These are phyloP conservation scores for Pyronema omphalodes DNA, from an alignment of 495 filamentous ascomycete genomes.

Conservation along the genomic window DNA sequence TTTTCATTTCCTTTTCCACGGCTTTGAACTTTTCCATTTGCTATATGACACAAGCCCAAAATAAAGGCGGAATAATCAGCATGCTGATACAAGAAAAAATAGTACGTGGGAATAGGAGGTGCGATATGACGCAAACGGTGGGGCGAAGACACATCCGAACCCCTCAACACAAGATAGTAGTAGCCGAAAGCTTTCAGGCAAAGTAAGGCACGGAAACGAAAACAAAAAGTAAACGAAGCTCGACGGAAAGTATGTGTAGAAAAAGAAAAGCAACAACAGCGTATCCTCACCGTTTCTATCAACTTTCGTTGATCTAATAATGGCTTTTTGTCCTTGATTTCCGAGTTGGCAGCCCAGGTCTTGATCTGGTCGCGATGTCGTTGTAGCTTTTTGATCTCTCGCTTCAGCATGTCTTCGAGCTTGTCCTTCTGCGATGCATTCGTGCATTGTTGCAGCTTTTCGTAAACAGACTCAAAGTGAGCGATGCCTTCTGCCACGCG, in stretches of 20 bases:
- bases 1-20: slow-evolving; percentile 99
- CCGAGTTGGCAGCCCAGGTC: slow-evolving; percentile 89
- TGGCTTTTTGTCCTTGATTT: slow-evolving; percentile 97
- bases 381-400: slow-evolving; percentile 99
- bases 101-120: slow-evolving; percentile 10
- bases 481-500: slow-evolving; percentile 83
- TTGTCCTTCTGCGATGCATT: slow-evolving; percentile 96
- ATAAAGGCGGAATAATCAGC: slow-evolving; percentile 20
- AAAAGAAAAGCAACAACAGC: not conserved
- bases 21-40: slow-evolving; percentile 99
- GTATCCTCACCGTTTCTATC: slow-evolving; percentile 68
- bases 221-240: not conserved
- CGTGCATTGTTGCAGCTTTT: slow-evolving; percentile 78
- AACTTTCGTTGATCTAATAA: slow-evolving; percentile 79
- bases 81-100: slow-evolving; percentile 20
- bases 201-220: not conserved
- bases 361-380: slow-evolving; percentile 96
- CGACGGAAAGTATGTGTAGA: slow-evolving; percentile 6
- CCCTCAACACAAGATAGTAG: no score
- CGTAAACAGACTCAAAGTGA: slow-evolving; percentile 81
- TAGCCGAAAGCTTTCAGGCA: not conserved
- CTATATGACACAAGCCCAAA: slow-evolving; percentile 33
- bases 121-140: slow-evolving; percentile 5
- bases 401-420: slow-evolving; percentile 88
- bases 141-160: no score